phyloP scores from a whole-genome alignment of 148 eudicot species.

The Polygonum aviculare region DNA sequence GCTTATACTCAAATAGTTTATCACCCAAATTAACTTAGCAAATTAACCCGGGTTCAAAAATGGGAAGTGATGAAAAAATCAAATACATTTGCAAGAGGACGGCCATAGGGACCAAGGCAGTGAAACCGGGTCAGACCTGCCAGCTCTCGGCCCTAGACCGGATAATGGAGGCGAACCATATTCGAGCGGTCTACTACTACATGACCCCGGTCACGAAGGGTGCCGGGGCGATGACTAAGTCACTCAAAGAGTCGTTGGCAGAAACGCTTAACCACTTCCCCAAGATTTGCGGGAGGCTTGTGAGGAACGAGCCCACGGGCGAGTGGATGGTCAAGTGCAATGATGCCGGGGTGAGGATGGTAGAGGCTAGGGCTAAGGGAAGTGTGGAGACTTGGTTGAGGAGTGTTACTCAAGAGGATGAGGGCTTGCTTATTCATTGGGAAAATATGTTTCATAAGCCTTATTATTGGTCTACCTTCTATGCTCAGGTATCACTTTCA shows the following conservation, averaged over 20 bases:
- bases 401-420: slow-evolving; percentile 39
- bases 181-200: slow-evolving; percentile 41
- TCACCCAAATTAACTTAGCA: background rate
- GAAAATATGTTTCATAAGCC: slow-evolving; percentile 51
- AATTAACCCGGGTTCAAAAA: background rate
- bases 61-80: slow-evolving; percentile 2
- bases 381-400: slow-evolving; percentile 52
- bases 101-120: slow-evolving; percentile 34
- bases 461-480: slow-evolving; percentile 51
- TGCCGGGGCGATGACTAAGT: slow-evolving; percentile 19
- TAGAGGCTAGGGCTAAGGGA: slow-evolving; percentile 53
- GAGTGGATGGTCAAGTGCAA: slow-evolving; percentile 63
- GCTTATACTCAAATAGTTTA: background rate
- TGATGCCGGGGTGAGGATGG: slow-evolving; percentile 57
- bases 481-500: slow-evolving; percentile 31
- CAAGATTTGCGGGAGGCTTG: slow-evolving; percentile 34
- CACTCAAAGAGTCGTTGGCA: slow-evolving; percentile 30
- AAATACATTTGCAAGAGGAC: slow-evolving; percentile 34
- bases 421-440: slow-evolving; percentile 50
- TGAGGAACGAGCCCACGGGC: slow-evolving; percentile 22
- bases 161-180: slow-evolving; percentile 44
- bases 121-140: slow-evolving; percentile 28
- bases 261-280: slow-evolving; percentile 37
- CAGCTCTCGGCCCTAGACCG: slow-evolving; percentile 41
- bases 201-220: background rate